Evolutionary conservation across 2,329 filamentous ascomycete genomes (phyloP), one percentile per base, ranked within the genome.

Genomic region (Septoria linicola): DNA sequence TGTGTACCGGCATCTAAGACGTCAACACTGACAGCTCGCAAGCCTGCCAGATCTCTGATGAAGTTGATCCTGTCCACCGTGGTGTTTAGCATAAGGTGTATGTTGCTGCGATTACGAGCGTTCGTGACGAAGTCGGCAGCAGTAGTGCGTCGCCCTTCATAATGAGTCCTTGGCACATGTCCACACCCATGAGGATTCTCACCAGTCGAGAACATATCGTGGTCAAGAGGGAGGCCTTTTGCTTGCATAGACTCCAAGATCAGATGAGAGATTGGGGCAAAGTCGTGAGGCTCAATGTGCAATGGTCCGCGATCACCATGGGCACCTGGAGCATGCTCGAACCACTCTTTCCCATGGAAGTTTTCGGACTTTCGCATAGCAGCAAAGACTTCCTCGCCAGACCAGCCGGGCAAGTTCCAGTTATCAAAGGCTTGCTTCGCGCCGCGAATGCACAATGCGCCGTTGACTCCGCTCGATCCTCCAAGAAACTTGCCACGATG

Each of bases 51-150:
- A 1, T 82, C 79, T 10, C 35, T 40, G 30, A 85, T 83, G 55
- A 84, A 84, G 32, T 74, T 72, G 65, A 89, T 68, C 64, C 83
- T 84, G 50, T 84, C 83, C 57, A 80, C 86, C 8, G 36, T 55
- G 10, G 49, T 32, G 42, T 59, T 49, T 37, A 50, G 48, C 47
- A 74, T 63, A 41, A 45, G 80, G 64, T 49, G 79, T 17, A 81
- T 68, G 43, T 80, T 80, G 1, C 61, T 43, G 39, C 61, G 65
- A 1, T 70, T 60, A 25, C 68, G 64, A 37, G 66, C 64, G 16
- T 71, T 71, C 7, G 66, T 69, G 31, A 77, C 63, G 45, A 78
- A 82, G 59, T 82, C 78, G 3, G 78, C 78, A 0, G 73, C 72
- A 0, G 78, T 81, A 1, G 74, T 76, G 11, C 80, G 72, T 10